Percentiles rank a stretch among this genome's conserved stretches.
phyloP scores from a whole-genome alignment of 2,329 filamentous ascomycete genomes.

The Nakataea oryzae region DNA sequence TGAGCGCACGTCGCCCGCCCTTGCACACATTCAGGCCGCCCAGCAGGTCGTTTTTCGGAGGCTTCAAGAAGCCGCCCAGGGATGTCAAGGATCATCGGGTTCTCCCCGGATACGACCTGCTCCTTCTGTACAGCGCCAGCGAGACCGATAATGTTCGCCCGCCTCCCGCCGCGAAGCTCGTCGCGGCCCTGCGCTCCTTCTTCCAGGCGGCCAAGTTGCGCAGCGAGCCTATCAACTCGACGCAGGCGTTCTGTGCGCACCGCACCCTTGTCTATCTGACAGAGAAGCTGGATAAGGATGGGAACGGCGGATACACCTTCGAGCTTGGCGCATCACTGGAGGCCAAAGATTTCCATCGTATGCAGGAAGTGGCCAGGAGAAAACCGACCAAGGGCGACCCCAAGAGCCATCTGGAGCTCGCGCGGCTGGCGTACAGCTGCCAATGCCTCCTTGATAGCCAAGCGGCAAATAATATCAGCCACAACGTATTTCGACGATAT shows the following conservation, averaged over 20 bases:
- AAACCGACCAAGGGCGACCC: constrained; percentile 29
- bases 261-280: constrained; percentile 44
- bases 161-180: constrained; percentile 52
- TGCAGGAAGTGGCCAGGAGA: constrained; percentile 22
- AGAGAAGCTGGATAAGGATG: constrained; percentile 26
- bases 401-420: constrained; percentile 35
- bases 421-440: constrained; percentile 29
- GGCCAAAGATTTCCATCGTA: not conserved
- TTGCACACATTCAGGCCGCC: constrained; percentile 6
- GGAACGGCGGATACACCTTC: not conserved
- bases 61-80: constrained; percentile 50
- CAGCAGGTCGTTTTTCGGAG: constrained; percentile 47
- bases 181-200: constrained; percentile 53
- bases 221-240: constrained; percentile 44
- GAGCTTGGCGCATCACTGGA: not conserved
- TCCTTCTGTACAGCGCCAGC: constrained; percentile 58
- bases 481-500: constrained; percentile 27
- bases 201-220: constrained; percentile 44
- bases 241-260: constrained; percentile 53
- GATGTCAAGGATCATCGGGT: constrained; percentile 50
- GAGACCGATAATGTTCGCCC: constrained; percentile 53
- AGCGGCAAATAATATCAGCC: not conserved
- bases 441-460: constrained; percentile 9
- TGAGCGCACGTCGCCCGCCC: no score
- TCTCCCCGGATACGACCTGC: constrained; percentile 60